Evolutionary conservation across 2,329 filamentous ascomycete species (phyloP), one percentile per base, ranked within the genome.

Genomic region (Hypoxylon sp.): DNA sequence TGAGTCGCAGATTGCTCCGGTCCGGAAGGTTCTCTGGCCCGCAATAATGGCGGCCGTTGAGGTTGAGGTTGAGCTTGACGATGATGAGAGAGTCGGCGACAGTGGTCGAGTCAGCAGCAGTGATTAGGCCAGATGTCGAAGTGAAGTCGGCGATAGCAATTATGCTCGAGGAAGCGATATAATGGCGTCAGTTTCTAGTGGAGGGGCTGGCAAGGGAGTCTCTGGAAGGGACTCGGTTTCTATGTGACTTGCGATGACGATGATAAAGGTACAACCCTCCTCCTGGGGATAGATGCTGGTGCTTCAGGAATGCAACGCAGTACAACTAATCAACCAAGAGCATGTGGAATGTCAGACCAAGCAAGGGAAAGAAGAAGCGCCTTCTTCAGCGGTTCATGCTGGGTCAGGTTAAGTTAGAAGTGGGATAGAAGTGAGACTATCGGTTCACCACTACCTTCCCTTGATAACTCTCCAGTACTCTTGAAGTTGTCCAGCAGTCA

Each of bases 341-440:
- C 68, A 72, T 71, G 56, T 68, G 71, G 69, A 74, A 75, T 75
- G 73, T 69, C 62, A 72, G 42, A 74, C 66, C 64, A 73, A 71
- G 71, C 58, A 73, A 73, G 72, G 72, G 71, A 70, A 59, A 50
- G 7, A 33, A 30, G 28, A 48, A 63, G 63, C 55, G 50, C 49
- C 46, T 72, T 75, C 72, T 74, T 75, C 65, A 73, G 68, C 69
- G 56, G 61, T 58, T 63, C 65, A 67, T 67, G 32, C 48, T 68
- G 58, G 55, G 38, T 58, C 63, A 63, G 55, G 60, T 59, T 51
- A 40, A 55, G 30, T 67, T 50, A 30, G 48, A 60, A 32, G 59
- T 64, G 62, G 62, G 60, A 65, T 50, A 30, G 48, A 60, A 38
- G 59, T 64, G 62, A 64, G 62, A 65, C 65, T 60, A 48, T 60